These are phyloP conservation scores for Marasmius oreades DNA, from an alignment of 1,284 basidiomycete species.

Conservation along the genomic window DNA sequence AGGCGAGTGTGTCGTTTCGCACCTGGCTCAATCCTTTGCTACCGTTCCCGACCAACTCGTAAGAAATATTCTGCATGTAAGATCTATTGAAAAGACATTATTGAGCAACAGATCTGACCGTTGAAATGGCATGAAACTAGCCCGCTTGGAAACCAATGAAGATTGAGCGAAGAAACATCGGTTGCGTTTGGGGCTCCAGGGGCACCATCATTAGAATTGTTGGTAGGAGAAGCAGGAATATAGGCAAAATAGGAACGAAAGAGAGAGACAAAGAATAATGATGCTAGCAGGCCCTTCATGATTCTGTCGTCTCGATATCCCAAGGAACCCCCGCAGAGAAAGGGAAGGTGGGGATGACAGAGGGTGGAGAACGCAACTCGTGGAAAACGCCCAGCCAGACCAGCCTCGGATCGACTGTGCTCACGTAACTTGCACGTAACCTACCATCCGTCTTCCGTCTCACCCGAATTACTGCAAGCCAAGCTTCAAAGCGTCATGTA, in stretches of 20 bases:
- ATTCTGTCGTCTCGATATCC: neutral
- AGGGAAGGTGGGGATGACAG: neutral
- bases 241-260: constrained; percentile 35
- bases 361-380: neutral
- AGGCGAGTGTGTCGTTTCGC: constrained; percentile 14
- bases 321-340: neutral
- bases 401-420: no score
- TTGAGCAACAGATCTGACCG: no score
- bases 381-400: no score
- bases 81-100: constrained; percentile 35
- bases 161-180: constrained; percentile 51
- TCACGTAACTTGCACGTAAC: neutral
- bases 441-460: neutral
- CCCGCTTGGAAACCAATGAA: constrained; percentile 62
- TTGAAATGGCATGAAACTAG: no score
- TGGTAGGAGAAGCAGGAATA: constrained; percentile 71
- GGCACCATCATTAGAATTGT: constrained; percentile 52
- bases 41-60: constrained; percentile 49
- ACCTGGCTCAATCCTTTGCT: constrained; percentile 54
- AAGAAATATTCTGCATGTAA: constrained; percentile 53
- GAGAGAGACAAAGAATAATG: neutral
- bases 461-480: no score
- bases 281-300: neutral
- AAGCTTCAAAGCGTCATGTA: no score
- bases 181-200: constrained; percentile 47